phyloP scores from a whole-genome alignment of 2,329 filamentous ascomycete species.

The Alternaria consortialis region DNA sequence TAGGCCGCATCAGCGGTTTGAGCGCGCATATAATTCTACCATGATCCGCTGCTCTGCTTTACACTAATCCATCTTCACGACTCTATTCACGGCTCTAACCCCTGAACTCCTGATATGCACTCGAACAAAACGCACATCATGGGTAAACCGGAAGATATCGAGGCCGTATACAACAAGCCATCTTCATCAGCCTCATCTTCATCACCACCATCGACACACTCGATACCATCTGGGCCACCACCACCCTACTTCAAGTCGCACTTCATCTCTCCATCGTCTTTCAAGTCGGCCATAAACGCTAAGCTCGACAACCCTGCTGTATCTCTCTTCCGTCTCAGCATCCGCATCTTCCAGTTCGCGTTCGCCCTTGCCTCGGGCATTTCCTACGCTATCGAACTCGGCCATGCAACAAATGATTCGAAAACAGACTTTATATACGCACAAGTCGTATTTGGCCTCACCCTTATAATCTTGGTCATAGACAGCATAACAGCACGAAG shows the following conservation, averaged over 20 bases:
- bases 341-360: conserved; percentile 32
- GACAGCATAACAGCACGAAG: conserved; percentile 31
- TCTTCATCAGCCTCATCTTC: neutral
- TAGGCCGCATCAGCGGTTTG: neutral
- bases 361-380: conserved; percentile 38
- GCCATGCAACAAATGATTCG: conserved; percentile 8
- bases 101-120: accelerated
- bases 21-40: neutral
- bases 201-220: conserved; percentile 1
- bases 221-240: conserved; percentile 25
- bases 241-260: conserved; percentile 31
- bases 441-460: conserved; percentile 29
- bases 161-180: neutral
- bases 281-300: conserved; percentile 28
- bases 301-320: conserved; percentile 30
- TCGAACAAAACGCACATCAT: neutral
- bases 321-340: conserved; percentile 31
- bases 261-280: conserved; percentile 27
- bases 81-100: neutral
- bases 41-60: neutral
- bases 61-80: neutral
- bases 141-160: neutral
- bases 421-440: conserved; percentile 29
- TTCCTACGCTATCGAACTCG: conserved; percentile 34
- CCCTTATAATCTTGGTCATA: conserved; percentile 24